Base-by-base conservation (phyloP, 805 yeast genomes). In the Debaryomyces tyrocola region DNA sequence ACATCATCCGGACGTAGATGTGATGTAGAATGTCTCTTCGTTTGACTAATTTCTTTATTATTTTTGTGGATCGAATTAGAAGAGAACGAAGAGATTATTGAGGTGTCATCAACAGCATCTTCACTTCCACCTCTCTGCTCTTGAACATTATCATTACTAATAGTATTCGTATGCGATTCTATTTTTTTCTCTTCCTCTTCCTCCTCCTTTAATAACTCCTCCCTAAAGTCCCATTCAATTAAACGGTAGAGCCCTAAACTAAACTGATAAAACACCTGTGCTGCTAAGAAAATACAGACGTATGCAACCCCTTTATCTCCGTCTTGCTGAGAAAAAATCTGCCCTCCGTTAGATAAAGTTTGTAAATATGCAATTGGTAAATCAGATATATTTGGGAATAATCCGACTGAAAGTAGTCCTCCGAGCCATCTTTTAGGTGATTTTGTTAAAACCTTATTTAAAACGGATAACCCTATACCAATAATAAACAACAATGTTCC, bases 311-410 rank as follows among this genome's bases (percentile, higher is more conserved):
- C 97, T 54, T 78, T 77, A 44, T 80, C 75, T 33, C 88, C 89
- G 50, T 87, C 82, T 4, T 64, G 77, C 12, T 70, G 56, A 0
- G 84, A 70, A 55, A 90, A 84, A 6, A 73, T 55, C 6, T 77
- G 69, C 1, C 80, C 70, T 1, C 90, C 83, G 12, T 79, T 75
- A 20, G 87, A 84, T 58, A 89, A 67, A 2, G 92, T 85, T 57
- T 84, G 89, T 33, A 84, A 62, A 54, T 89, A 90, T 0, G 96
- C 96, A 54, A 89, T 86, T 0, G 96, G 96, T 46, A 89, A 72
- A 66, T 89, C 96, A 12, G 90, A 80, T 37, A 85, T 82, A 58
- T 89, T 89, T 37, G 90, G 91, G 58, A 88, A 80, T 27, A 86
- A 70, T 0, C 92, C 90, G 8, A 87, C 89, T 24, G 84, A 76